These are phyloP conservation scores for Trypanosoma congolense DNA, from an alignment of 208 protist species.

Conservation along the genomic window DNA sequence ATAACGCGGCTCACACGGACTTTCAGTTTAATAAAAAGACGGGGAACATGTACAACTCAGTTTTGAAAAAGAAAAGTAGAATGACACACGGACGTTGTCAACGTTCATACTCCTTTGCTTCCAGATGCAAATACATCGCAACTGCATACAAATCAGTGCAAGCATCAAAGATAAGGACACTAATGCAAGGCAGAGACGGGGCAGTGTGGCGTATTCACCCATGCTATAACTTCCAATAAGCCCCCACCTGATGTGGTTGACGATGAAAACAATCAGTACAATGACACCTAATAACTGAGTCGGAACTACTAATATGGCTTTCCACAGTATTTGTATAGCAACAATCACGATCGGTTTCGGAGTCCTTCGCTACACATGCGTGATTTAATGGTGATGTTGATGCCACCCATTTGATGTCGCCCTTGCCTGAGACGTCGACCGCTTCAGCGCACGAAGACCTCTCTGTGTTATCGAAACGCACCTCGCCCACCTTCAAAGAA, in stretches of 20 bases:
- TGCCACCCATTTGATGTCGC: background rate
- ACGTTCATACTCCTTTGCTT: too few relatives aligned
- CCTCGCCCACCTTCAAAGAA: constrained; percentile 53
- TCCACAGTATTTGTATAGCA: constrained; percentile 31
- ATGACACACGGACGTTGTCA: too few relatives aligned
- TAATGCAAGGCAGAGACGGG: background rate
- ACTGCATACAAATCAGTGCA: too few relatives aligned
- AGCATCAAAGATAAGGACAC: too few relatives aligned
- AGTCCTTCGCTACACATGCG: constrained; percentile 2
- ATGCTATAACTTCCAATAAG: background rate
- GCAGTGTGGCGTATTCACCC: background rate
- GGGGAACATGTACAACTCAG: too few relatives aligned
- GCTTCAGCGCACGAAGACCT: background rate
- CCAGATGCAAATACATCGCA: too few relatives aligned
- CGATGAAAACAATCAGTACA: constrained; percentile 12
- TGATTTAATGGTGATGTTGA: constrained; percentile 10
- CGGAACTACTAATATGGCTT: constrained; percentile 20
- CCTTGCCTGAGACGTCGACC: background rate
- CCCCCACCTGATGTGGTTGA: background rate
- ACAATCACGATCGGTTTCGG: constrained; percentile 10
- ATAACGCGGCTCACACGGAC: too few relatives aligned
- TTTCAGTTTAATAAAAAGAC: too few relatives aligned
- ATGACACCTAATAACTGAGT: constrained; percentile 10
- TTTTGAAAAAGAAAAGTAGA: too few relatives aligned
- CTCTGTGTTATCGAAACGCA: constrained; percentile 23